Base-by-base conservation (phyloP, 768 basidiomycete genomes). In the Tephrocybe rancida region DNA sequence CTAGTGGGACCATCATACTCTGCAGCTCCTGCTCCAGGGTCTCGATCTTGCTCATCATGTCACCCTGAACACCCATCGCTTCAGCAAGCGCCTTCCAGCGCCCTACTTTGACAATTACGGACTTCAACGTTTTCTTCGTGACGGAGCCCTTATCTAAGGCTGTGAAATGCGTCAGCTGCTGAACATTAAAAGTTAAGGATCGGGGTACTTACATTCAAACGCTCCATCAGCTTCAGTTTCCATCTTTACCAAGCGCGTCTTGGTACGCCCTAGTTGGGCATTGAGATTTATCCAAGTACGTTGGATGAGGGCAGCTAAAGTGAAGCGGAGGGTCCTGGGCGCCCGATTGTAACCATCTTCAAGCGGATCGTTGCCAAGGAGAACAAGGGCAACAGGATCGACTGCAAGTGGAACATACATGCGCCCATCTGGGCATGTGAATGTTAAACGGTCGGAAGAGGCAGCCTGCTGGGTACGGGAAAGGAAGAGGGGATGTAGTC, bases 51-150 rank as follows among this genome's bases (percentile, higher is more conserved):
- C 22, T 24, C 1, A 59, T 61, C 61, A 37, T 37, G 35, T 6
- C 9, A 18, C 35, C 35, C 13, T 9, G 3, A 3, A 1, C 25
- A 43, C 1, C 25, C 13, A 8, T 61, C 35, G 1, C 54, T 3
- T 57, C 44, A 3, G 54, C 61, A 0, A 57, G 18, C 6, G 50
- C 46, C 30, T 60, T 62, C 67, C 68, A 70, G 11, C 53, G 48
- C 0, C 54, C 39, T 9, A 67, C 63, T 3, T 54, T 52, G 7
- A 35, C n/a, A 16, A 70, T 63, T 24, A 58, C 61, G 0, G 50
- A 3, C 7, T 24, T n/a, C 10, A 70, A 22, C 2, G 57, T 53
- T 1, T 37, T 35, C 30, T 61, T 61, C 4, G 59, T 62, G 1
- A 54, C n/a, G 4, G 51, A 52, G 5, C 48, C 55, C 2, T 48